phyloP scores from a whole-genome alignment of 768 basidiomycete species.

The Gymnopilus junonius region DNA sequence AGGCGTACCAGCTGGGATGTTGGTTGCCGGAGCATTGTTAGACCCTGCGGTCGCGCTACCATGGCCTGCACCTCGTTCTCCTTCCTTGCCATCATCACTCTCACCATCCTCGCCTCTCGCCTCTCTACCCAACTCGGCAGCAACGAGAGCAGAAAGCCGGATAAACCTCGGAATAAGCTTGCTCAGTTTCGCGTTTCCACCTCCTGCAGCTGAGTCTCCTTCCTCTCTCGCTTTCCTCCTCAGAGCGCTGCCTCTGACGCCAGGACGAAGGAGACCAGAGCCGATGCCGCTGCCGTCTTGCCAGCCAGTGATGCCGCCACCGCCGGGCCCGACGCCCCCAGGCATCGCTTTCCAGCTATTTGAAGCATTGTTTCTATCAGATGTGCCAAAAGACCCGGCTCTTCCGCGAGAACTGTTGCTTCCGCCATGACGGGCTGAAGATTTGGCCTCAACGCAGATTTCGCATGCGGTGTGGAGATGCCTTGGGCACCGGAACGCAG shows the following conservation, averaged over 20 bases:
- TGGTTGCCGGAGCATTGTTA: neutral
- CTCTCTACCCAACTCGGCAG: constrained; percentile 77
- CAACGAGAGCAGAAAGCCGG: constrained; percentile 77
- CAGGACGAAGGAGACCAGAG: constrained; percentile 65
- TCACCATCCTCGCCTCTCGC: constrained; percentile 56
- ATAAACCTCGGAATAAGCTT: constrained; percentile 75
- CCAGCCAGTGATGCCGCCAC: constrained; percentile 71
- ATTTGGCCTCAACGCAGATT: constrained; percentile 74
- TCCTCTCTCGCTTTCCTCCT: constrained; percentile 48
- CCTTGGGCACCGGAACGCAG: constrained; percentile 68
- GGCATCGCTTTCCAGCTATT: constrained; percentile 38
- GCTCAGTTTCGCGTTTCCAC: constrained; percentile 66
- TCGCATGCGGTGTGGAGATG: constrained; percentile 77
- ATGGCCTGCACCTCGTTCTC: constrained; percentile 1
- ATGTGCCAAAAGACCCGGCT: constrained; percentile 11
- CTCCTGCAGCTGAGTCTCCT: constrained; percentile 37
- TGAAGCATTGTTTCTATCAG: constrained; percentile 3
- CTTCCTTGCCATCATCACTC: constrained; percentile 28
- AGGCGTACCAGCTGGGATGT: neutral
- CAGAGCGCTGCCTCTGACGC: constrained; percentile 58
- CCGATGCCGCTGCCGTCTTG: constrained; percentile 78
- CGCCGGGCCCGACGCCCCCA: constrained; percentile 37
- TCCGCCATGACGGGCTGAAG: constrained; percentile 29
- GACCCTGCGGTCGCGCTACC: neutral
- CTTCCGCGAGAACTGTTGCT: constrained; percentile 30